Evolutionary conservation across 208 protist genomes (phyloP).

Genomic region (Wallacemonas sp.): DNA sequence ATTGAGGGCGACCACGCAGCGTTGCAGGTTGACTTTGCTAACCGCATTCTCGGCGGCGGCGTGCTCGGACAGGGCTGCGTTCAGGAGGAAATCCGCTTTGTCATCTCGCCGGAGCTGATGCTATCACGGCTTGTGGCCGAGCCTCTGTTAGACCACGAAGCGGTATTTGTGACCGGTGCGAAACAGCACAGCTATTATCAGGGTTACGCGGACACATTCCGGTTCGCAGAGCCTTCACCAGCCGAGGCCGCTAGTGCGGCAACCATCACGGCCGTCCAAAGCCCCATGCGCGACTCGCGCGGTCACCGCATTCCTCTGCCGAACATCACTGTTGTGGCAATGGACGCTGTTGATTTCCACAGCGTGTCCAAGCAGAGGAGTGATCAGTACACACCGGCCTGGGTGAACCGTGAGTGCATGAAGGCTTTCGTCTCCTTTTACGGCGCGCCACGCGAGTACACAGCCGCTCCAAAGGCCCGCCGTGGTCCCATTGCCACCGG

Average conservation of each 20-base stretch:
- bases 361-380: not conserved
- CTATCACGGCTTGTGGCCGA: conserved; percentile 72
- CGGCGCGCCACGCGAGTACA: conserved; percentile 12
- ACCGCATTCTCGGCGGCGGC: conserved; percentile 78
- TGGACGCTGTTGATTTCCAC: conserved; percentile 70
- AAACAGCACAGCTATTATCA: conserved; percentile 48
- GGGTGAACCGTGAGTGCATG: conserved; percentile 66
- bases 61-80: conserved; percentile 80
- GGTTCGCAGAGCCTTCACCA: conserved; percentile 16
- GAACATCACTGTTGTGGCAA: conserved; percentile 53
- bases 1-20: conserved; percentile 62
- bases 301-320: conserved; percentile 19
- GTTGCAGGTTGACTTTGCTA: conserved; percentile 91
- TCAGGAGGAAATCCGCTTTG: conserved; percentile 91
- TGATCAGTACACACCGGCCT: conserved; percentile 46
- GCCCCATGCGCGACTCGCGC: not conserved
- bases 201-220: conserved; percentile 75
- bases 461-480: conserved; percentile 13
- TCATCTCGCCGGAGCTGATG: conserved; percentile 74
- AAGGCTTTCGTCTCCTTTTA: conserved; percentile 85
- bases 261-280: not conserved
- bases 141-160: conserved; percentile 57
- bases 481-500: conserved; percentile 65
- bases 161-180: conserved; percentile 63
- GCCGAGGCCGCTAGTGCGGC: not conserved